phyloP scores from a whole-genome alignment of 129 eudicot species.

The Flaveria brownii region DNA sequence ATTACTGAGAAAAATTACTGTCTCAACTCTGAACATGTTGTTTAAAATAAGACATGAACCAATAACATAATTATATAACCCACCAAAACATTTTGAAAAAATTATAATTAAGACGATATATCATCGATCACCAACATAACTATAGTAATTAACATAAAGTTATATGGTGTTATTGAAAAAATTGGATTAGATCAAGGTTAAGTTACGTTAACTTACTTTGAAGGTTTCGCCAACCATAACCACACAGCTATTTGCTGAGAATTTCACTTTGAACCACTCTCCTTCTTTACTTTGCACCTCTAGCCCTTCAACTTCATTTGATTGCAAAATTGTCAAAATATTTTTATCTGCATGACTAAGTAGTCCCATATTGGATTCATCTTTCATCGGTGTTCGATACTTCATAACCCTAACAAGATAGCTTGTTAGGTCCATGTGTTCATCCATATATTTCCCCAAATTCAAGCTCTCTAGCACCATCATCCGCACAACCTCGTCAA shows the following conservation, averaged over 20 bases:
- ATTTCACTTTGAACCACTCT: conserved; percentile 54
- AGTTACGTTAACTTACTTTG: conserved; percentile 36
- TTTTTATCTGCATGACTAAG: conserved; percentile 68
- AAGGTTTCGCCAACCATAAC: conserved; percentile 76
- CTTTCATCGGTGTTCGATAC: conserved; percentile 51
- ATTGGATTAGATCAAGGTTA: background rate
- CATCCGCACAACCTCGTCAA: conserved; percentile 55
- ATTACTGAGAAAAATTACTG: too few species aligned
- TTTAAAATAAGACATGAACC: too few species aligned
- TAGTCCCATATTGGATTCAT: conserved; percentile 55
- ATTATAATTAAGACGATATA: too few species aligned
- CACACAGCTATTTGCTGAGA: conserved; percentile 50
- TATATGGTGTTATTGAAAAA: background rate
- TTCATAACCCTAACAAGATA: conserved; percentile 63
- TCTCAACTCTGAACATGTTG: too few species aligned
- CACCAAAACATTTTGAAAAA: too few species aligned
- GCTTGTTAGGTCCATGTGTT: conserved; percentile 64
- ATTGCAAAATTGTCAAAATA: conserved; percentile 59
- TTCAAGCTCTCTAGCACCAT: conserved; percentile 71
- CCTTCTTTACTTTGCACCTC: conserved; percentile 59
- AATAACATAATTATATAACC: too few species aligned
- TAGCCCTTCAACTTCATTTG: conserved; percentile 58
- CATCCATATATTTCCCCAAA: conserved; percentile 54
- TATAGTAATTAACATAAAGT: background rate
- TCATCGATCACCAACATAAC: background rate